Percentiles rank a stretch among this genome's conserved stretches.
These are phyloP conservation scores for Fusarium kyushuense DNA, from an alignment of 2,329 filamentous ascomycete species.

Conservation along the genomic window DNA sequence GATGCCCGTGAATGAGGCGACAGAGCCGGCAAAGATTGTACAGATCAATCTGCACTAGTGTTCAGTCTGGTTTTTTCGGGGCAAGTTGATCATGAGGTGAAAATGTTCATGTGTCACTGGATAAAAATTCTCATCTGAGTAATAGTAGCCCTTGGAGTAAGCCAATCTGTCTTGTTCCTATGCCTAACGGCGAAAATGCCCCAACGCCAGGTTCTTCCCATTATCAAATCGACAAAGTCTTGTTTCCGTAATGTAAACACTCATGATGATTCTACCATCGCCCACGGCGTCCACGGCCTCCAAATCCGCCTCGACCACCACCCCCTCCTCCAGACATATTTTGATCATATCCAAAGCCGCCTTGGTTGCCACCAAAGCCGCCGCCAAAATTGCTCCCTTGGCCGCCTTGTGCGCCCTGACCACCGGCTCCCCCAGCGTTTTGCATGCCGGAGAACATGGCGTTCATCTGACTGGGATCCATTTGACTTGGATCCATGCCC, in stretches of 20 bases:
- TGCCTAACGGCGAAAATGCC: conserved; percentile 40
- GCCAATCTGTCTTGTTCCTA: conserved; percentile 40
- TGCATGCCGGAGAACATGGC: conserved; percentile 72
- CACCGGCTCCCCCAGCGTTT: conserved; percentile 57
- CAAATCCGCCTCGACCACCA: conserved; percentile 52
- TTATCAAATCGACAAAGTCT: conserved; percentile 41
- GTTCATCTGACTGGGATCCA: conserved; percentile 70
- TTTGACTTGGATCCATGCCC: conserved; percentile 74
- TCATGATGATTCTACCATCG: conserved; percentile 37
- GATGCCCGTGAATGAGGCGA: conserved; percentile 34
- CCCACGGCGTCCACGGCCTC: conserved; percentile 46
- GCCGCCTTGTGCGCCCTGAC: conserved; percentile 59
- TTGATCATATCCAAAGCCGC: conserved; percentile 64
- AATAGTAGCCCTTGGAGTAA: conserved; percentile 23
- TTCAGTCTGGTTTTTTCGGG: not conserved
- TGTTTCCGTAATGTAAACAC: not conserved
- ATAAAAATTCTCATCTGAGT: conserved; percentile 12
- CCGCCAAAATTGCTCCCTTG: conserved; percentile 66
- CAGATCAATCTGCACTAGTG: conserved; percentile 22
- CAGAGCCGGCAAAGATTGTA: conserved; percentile 39
- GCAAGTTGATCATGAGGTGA: not conserved
- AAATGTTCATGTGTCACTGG: conserved; percentile 16
- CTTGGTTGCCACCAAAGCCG: conserved; percentile 66
- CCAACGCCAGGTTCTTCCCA: conserved; percentile 46
- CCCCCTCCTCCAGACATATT: conserved; percentile 57